Evolutionary conservation across 257 asterid species (phyloP), one percentile per base, ranked within the genome.

Genomic region (Solanum sparsipilum): DNA sequence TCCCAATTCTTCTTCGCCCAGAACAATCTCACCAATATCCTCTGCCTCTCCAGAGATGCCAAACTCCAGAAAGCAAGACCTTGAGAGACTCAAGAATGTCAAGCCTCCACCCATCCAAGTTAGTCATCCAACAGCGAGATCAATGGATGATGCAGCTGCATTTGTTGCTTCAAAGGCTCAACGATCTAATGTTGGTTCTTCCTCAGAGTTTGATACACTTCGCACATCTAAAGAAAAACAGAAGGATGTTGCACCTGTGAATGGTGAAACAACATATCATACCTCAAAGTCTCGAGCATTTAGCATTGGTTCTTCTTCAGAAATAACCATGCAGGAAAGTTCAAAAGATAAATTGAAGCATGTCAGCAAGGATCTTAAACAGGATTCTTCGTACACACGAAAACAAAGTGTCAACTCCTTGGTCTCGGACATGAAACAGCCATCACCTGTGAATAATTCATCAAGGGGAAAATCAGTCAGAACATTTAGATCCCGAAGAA

Each of bases 401-500:
- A 91, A 91, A 85, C 88, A 46, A 68, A 88, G 81, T 60, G 63
- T 84, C 5, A 92, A 89, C 48, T 83, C 92, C 85, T 44, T 85
- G 56, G 90, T 86, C 41, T 90, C 91, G 4, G 93, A 90, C 46
- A 86, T 41, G 84, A 93, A 92, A 89, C 87, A 97, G 6, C 86
- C 91, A 15, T 41, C 65, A 31, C 63, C 88, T 86, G 89, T 88
- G 58, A 96, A 89, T 87, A 92, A 72, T 91, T 32, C 88, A 48
- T 36, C 94, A 32, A 90, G 91, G 88, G 98, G 94, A 75, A 96
- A 92, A 90, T 96, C 98, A 4, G 99, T 95, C 86, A 93, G 98
- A 87, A 96, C 98, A 44, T 90, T 92, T 85, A 90, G 95, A 72
- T 88, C 96, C 3, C 91, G 89, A 23, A 87, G 90, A 75, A 68